Percentiles rank a stretch among this genome's conserved stretches.
phyloP scores from a whole-genome alignment of 306 rosid genomes.

The Begonia peltatifolia region DNA sequence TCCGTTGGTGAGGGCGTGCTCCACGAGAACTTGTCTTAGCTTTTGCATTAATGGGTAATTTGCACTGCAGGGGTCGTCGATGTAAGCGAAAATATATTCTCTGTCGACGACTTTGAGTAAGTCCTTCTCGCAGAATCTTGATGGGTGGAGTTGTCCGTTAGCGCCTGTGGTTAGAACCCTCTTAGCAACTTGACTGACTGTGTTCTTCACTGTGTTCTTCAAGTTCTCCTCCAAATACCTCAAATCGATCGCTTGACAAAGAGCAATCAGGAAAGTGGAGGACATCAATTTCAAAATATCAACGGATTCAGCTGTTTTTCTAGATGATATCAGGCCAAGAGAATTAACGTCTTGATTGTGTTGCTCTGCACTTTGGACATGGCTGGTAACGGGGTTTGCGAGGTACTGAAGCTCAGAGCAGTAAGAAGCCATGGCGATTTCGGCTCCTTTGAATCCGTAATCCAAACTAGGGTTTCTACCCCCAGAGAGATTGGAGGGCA shows the following conservation, averaged over 20 bases:
- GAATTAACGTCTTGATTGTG: conserved; percentile 96
- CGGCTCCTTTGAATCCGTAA: conserved; percentile 84
- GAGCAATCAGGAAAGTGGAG: conserved; percentile 56
- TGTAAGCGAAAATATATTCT: conserved; percentile 50
- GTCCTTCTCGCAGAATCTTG: conserved; percentile 75
- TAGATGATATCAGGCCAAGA: conserved; percentile 62
- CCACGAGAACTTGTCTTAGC: conserved; percentile 59
- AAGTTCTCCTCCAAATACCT: conserved; percentile 88
- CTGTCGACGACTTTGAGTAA: conserved; percentile 63
- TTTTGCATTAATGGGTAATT: conserved; percentile 86
- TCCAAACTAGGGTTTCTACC: conserved; percentile 80
- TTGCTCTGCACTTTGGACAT: conserved; percentile 88
- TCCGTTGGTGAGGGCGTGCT: conserved; percentile 47
- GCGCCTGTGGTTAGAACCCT: conserved; percentile 51
- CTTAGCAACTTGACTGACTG: conserved; percentile 64
- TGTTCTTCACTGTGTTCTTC: conserved; percentile 48
- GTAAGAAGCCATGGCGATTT: conserved; percentile 91
- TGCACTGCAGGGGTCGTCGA: conserved; percentile 61
- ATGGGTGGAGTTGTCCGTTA: conserved; percentile 73
- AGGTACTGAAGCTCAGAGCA: conserved; percentile 78
- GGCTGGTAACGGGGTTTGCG: conserved; percentile 78
- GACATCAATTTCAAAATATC: conserved; percentile 82
- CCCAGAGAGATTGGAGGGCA: conserved; percentile 74
- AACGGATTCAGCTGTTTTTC: conserved; percentile 62
- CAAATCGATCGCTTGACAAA: conserved; percentile 82